Percentiles rank a stretch among this genome's conserved stretches.
These are phyloP conservation scores for Crithidia brevicula DNA, from an alignment of 208 protist species.

Conservation along the genomic window DNA sequence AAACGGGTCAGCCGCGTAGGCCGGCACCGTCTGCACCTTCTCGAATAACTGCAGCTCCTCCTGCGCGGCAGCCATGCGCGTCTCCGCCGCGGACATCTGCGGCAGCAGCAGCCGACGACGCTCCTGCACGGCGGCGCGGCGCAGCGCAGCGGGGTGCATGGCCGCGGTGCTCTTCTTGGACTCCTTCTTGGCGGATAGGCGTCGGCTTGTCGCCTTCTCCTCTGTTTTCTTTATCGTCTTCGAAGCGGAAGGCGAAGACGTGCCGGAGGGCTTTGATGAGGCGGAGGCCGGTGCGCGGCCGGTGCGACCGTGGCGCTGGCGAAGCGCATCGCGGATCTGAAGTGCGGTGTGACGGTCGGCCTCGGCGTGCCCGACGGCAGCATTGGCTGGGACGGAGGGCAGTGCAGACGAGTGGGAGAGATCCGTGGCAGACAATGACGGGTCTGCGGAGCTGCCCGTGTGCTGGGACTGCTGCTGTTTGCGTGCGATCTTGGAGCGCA, in stretches of 20 bases:
- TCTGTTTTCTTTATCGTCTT: not conserved
- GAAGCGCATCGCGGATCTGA: constrained; percentile 29
- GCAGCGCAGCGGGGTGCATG: constrained; percentile 17
- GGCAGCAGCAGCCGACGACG: constrained; percentile 17
- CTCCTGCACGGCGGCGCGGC: constrained; percentile 22
- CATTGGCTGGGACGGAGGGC: not conserved
- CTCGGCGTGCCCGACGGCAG: not conserved
- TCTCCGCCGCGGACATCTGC: constrained; percentile 35
- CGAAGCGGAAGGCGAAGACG: not conserved
- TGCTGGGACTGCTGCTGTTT: constrained; percentile 6
- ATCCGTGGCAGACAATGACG: not conserved
- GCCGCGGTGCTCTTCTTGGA: constrained; percentile 14
- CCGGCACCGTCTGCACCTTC: constrained; percentile 42
- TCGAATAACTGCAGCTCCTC: constrained; percentile 69
- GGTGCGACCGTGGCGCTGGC: constrained; percentile 24
- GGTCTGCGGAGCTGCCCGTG: not conserved
- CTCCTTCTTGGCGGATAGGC: constrained; percentile 15
- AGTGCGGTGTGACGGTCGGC: constrained; percentile 6
- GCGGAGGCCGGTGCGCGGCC: not conserved
- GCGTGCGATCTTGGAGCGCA: constrained; percentile 22
- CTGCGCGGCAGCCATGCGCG: constrained; percentile 51
- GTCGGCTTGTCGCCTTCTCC: not conserved
- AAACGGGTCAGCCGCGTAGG: constrained; percentile 67
- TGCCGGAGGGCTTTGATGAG: not conserved
- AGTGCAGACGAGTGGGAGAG: not conserved